Conservation (phyloP, 2,329 filamentous ascomycete genomes). For the Trichophyton verrucosum region DNA sequence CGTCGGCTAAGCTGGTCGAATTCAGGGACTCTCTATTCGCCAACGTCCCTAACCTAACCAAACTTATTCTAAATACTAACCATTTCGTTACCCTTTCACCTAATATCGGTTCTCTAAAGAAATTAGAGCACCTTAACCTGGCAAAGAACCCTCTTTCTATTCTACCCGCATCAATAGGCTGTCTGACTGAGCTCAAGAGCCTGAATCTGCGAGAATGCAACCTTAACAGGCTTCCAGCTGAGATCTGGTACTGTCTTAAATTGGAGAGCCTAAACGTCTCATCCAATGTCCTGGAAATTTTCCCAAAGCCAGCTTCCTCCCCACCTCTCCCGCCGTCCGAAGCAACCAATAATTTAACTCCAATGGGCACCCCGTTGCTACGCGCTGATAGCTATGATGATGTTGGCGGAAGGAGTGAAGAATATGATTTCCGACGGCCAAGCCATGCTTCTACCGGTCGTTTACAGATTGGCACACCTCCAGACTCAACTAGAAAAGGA, state of each 20-base stretch:
- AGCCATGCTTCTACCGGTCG: conserved; percentile 72
- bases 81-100: conserved; percentile 83
- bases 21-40: conserved; percentile 77
- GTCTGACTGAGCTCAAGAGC: conserved; percentile 68
- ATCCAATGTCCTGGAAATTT: conserved; percentile 80
- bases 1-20: conserved; percentile 79
- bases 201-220: conserved; percentile 92
- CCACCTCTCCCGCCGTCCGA: conserved; percentile 47
- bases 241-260: conserved; percentile 91
- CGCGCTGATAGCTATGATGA: conserved; percentile 66
- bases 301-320: conserved; percentile 64
- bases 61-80: conserved; percentile 83
- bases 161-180: conserved; percentile 77
- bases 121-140: conserved; percentile 83
- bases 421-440: conserved; percentile 55
- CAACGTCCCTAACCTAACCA: conserved; percentile 75
- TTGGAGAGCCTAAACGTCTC: conserved; percentile 89
- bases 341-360: background rate
- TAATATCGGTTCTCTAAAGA: conserved; percentile 70
- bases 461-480: conserved; percentile 63
- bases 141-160: conserved; percentile 80
- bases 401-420: conserved; percentile 48
- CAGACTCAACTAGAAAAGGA: conserved; percentile 56
- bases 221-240: conserved; percentile 71
- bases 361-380: conserved; percentile 30